These are phyloP conservation scores for Vaccinium macrocarpon DNA, from an alignment of 148 eudicot species.

Conservation along the genomic window DNA sequence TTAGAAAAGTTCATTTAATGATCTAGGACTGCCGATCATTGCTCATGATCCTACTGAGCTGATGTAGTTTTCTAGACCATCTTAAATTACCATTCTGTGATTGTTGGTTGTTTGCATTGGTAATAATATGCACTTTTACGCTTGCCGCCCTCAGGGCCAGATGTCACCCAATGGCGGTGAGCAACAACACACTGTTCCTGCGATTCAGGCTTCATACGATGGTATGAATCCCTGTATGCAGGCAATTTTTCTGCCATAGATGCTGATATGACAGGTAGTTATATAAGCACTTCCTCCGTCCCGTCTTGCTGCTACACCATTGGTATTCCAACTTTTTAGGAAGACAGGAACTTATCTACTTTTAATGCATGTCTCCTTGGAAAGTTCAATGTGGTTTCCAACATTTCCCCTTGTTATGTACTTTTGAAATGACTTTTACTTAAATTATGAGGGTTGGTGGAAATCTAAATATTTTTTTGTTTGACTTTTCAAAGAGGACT, in stretches of 20 bases:
- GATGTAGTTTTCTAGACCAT: not conserved
- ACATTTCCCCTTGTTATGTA: not conserved
- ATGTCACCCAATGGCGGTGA: not conserved
- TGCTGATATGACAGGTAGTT: not conserved
- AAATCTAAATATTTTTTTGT: not conserved
- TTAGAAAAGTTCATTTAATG: not conserved
- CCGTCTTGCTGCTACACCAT: not conserved
- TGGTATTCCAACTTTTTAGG: not conserved
- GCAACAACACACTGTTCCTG: not conserved
- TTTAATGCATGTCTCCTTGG: not conserved
- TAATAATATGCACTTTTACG: not conserved
- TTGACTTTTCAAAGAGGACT: not conserved
- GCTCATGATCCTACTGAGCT: not conserved
- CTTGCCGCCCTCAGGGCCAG: not conserved
- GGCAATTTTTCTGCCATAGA: not conserved
- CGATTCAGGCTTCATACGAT: not conserved
- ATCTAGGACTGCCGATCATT: not conserved
- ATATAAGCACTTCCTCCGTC: not conserved
- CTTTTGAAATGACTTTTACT: not conserved
- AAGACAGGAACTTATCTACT: not conserved
- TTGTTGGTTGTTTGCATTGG: not conserved
- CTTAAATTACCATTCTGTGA: not conserved
- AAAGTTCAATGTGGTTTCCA: not conserved
- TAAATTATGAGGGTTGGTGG: not conserved
- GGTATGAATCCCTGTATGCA: not conserved